These are phyloP conservation scores for Botryotinia calthae DNA, from an alignment of 2,329 filamentous ascomycete genomes.

Conservation along the genomic window DNA sequence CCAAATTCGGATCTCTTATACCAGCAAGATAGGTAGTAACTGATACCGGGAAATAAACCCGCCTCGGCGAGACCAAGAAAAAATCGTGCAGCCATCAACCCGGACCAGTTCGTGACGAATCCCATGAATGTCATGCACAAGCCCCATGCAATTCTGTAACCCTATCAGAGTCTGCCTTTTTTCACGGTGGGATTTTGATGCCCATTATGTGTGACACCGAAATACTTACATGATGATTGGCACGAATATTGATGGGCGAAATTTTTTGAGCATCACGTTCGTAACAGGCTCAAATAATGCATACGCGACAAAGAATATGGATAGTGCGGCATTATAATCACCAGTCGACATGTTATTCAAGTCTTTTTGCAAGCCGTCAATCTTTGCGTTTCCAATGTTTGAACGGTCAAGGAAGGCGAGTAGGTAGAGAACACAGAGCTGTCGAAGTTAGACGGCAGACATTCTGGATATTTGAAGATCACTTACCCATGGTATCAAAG, in stretches of 20 bases:
- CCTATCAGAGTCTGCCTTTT: slow-evolving; percentile 5
- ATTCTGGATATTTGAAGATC: background rate
- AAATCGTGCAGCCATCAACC: slow-evolving; percentile 40
- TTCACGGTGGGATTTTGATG: background rate
- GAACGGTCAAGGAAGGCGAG: slow-evolving; percentile 73
- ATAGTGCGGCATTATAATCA: slow-evolving; percentile 72
- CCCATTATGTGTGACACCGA: background rate
- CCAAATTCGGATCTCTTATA: slow-evolving; percentile 78
- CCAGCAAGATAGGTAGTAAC: slow-evolving; percentile 82
- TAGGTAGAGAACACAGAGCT: slow-evolving; percentile 71
- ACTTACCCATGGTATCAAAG: slow-evolving; percentile 57
- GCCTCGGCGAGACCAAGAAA: slow-evolving; percentile 74
- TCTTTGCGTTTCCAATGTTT: slow-evolving; percentile 75
- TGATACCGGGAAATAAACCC: slow-evolving; percentile 72
- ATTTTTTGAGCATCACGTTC: slow-evolving; percentile 68
- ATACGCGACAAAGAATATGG: slow-evolving; percentile 87
- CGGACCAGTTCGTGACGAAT: slow-evolving; percentile 36
- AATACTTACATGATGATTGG: slow-evolving; percentile 71
- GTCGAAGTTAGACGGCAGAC: slow-evolving; percentile 22
- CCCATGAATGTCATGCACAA: slow-evolving; percentile 58
- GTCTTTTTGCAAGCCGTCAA: slow-evolving; percentile 58
- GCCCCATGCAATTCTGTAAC: slow-evolving; percentile 59
- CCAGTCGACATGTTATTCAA: slow-evolving; percentile 57
- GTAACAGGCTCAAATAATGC: slow-evolving; percentile 73
- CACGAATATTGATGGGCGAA: slow-evolving; percentile 75